A percentile compares a stretch with the other conserved stretches of the same genome.
These are phyloP conservation scores for Rhizopus arrhizus DNA, from an alignment of 371 early-diverging fungal species.

Conservation along the genomic window DNA sequence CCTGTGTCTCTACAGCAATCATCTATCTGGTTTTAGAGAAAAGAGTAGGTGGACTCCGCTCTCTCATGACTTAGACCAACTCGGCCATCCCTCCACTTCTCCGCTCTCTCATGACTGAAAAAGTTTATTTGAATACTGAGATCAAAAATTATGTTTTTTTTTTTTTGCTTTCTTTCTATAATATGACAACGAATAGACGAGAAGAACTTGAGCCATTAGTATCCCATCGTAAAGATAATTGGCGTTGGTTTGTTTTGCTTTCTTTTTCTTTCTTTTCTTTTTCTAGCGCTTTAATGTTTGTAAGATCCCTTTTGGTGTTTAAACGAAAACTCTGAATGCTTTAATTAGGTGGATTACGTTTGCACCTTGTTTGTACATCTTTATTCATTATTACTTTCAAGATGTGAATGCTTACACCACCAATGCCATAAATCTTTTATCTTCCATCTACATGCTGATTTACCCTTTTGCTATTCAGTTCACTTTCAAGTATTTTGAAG, in stretches of 20 bases:
- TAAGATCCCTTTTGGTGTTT: neutral
- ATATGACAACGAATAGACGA: neutral
- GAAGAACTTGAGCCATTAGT: constrained; percentile 22
- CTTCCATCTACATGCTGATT: constrained; percentile 50
- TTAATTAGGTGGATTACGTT: constrained; percentile 56
- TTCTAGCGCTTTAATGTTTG: constrained; percentile 45
- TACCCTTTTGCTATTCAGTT: constrained; percentile 55
- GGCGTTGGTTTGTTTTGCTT: constrained; percentile 48
- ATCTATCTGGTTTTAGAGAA: too few species aligned
- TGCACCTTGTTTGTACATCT: constrained; percentile 56
- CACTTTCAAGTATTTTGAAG: constrained; percentile 50
- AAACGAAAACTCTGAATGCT: neutral
- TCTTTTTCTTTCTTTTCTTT: constrained; percentile 50
- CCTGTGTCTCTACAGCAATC: neutral
- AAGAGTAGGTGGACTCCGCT: too few species aligned
- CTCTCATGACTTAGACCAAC: too few species aligned
- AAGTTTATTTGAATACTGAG: neutral
- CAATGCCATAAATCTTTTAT: constrained; percentile 53
- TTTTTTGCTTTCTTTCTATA: neutral
- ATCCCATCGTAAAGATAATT: constrained; percentile 9
- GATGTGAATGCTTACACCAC: constrained; percentile 24
- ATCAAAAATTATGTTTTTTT: neutral
- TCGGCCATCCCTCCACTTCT: too few species aligned
- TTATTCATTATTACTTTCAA: constrained; percentile 50
- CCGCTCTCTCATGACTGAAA: too few species aligned